Evolutionary conservation across 257 asterid species (phyloP), one percentile per base, ranked within the genome.

Genomic region (Linderniella brevidens): DNA sequence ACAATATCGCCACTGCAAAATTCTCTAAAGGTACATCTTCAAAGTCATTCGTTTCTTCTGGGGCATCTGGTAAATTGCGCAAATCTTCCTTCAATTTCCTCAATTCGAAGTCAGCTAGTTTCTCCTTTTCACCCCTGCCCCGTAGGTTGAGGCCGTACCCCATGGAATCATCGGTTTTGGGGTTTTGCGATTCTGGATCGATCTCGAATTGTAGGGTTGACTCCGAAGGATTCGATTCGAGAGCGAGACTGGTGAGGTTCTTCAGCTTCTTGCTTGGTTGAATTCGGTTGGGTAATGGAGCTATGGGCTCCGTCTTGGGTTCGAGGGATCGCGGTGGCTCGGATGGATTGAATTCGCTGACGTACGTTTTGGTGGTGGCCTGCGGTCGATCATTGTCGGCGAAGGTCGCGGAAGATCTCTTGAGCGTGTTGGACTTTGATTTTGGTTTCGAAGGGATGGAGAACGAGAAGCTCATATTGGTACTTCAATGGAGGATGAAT

Each of bases 21-120:
- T 66, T 86, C 53, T 86, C 94, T 41, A 86, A 82, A 0, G 94
- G 96, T 64, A 90, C 75, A 57, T 78, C 94, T 15, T 35, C 49
- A 25, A 41, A 84, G 3, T 76, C 87, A 2, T 82, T 86, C 55
- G 68, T 37, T 2, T 25, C 32, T 39, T 75, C 78, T 3, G 65
- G 38, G 12, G 56, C 83, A 13, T 78, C 96, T 10, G 92, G 83
- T 17, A 86, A 58, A 47, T 54, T 76, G 52, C 39, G 9, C 13
- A 51, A 35, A 17, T 51, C 56, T 45, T 51, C 56, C 13, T 32
- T 36, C 13, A 51, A 16, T 4, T 43, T 71, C 66, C 61, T 68
- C 70, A 80, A 55, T 64, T 69, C 63, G 32, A 71, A 46, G 17
- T 79, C 94, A 13, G 64, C 46, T n/a, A 58, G 16, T 2, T 50